Evolutionary conservation across 1,284 basidiomycete genomes (phyloP).

Genomic region (Trichosporon coremiiforme): DNA sequence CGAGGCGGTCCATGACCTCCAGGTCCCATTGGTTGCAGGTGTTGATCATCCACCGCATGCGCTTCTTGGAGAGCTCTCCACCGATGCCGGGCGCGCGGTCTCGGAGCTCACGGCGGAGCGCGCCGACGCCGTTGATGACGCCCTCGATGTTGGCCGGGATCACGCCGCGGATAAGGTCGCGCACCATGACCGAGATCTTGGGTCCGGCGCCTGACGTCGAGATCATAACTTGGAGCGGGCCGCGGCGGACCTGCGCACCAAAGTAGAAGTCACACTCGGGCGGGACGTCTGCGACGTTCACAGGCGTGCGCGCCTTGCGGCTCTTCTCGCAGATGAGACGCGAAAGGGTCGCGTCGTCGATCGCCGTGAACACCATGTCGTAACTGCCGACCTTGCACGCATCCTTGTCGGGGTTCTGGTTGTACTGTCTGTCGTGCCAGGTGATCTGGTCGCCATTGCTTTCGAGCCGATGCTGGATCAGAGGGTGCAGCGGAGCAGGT

Average conservation of each 20-base stretch:
- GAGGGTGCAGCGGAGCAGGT: slow-evolving; percentile 58
- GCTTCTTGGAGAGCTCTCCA: slow-evolving; percentile 53
- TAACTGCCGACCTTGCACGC: slow-evolving; percentile 58
- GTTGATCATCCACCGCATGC: slow-evolving; percentile 95
- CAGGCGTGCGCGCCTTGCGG: slow-evolving; percentile 71
- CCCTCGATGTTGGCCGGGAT: slow-evolving; percentile 74
- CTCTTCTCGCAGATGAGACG: slow-evolving; percentile 70
- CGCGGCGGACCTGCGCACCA: slow-evolving; percentile 86
- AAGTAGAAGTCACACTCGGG: slow-evolving; percentile 98
- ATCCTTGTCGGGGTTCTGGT: slow-evolving; percentile 30
- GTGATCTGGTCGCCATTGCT: slow-evolving; percentile 63
- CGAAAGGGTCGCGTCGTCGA: slow-evolving; percentile 82
- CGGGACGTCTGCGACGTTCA: slow-evolving; percentile 97
- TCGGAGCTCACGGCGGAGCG: slow-evolving; percentile 57
- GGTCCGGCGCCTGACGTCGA: slow-evolving; percentile 92
- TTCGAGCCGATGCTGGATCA: slow-evolving; percentile 55
- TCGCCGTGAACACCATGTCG: slow-evolving; percentile 92
- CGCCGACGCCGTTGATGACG: slow-evolving; percentile 77
- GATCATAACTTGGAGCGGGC: slow-evolving; percentile 92
- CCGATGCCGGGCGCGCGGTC: slow-evolving; percentile 61
- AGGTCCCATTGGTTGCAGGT: slow-evolving; percentile 75
- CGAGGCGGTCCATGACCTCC: slow-evolving; percentile 50
- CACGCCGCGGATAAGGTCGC: slow-evolving; percentile 69
- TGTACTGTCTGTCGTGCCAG: slow-evolving; percentile 70
- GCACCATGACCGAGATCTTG: slow-evolving; percentile 81